Percentiles rank a stretch among this genome's conserved stretches.
phyloP scores from a whole-genome alignment of 768 basidiomycete genomes.

The Auricularia auricula-judae region DNA sequence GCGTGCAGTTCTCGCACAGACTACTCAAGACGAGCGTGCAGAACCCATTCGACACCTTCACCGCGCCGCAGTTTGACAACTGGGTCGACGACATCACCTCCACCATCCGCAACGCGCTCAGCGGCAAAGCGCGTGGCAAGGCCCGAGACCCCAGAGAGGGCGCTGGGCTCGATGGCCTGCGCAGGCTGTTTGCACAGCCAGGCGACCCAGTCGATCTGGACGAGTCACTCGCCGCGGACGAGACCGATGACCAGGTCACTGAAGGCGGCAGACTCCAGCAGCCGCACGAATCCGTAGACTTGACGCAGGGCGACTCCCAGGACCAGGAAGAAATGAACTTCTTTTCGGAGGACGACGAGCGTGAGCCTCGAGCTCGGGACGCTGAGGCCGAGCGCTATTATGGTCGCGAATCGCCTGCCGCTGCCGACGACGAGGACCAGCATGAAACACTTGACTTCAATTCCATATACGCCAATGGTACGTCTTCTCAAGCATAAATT shows the following conservation, averaged over 20 bases:
- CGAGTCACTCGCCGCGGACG: background rate
- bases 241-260: too few species aligned
- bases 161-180: constrained; percentile 23
- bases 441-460: background rate
- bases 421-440: background rate
- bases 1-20: constrained; percentile 1
- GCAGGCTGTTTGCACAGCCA: too few species aligned
- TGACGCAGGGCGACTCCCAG: background rate
- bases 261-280: too few species aligned
- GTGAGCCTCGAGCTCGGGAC: background rate
- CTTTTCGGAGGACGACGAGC: background rate
- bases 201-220: background rate
- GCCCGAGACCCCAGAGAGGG: constrained; percentile 52
- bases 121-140: constrained; percentile 46
- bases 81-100: constrained; percentile 58
- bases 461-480: background rate
- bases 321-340: background rate
- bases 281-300: background rate
- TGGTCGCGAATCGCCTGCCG: background rate
- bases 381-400: background rate
- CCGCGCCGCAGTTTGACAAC: constrained; percentile 54
- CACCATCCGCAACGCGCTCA: constrained; percentile 46
- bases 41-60: constrained; percentile 68
- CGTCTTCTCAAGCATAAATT: background rate
- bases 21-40: constrained; percentile 38